Evolutionary conservation across 306 rosid species (phyloP), one percentile per base, ranked within the genome.

Genomic region (Vicia villosa): DNA sequence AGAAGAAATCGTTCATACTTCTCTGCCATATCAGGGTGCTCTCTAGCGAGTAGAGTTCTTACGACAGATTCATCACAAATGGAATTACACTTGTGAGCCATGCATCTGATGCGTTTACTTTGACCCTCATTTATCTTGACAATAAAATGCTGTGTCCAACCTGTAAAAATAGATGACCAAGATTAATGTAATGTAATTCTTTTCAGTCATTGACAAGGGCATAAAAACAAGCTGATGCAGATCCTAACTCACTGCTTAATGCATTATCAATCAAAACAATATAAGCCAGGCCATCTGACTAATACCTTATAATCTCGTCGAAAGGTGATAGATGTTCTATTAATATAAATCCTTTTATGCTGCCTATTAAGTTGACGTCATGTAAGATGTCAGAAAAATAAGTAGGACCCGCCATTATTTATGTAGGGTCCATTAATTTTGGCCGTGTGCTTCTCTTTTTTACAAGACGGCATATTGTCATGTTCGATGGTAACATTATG

Each of bases 111-210:
- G 51, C 92, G 94, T 77, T 83, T 92, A 72, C 99, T 94, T 79
- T 89, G 99, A 74, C 99, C 99, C 69, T 94, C 99, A 40, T 87
- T 91, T 77, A 94, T 89, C 84, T 89, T 91, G 55, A 91, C 95
- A 69, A 89, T 47, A 77, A 94, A 94, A 83, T 94, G 96, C 50
- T 77, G 87, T 9, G 85, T 89, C 99, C 99, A 94, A 82, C 97
- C 97, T 91, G 77, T 47, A 52, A 76, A 24, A 61, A 66, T 11
- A 61, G 41, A 56, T 10, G 10, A 14, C 19, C 62, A 26, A 56
- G 10, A 28, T 56, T 56, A 26, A 56, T 6, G 19, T 26, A 12
- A 55, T 12, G 59, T 22, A 22, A 52, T 52, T 4, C 21, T 49
- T 52, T 49, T 10, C 68, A 61, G 47, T 38, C 34, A 41, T 51